phyloP scores from a whole-genome alignment of 305 asterid species.

The Fraxinus velutina region DNA sequence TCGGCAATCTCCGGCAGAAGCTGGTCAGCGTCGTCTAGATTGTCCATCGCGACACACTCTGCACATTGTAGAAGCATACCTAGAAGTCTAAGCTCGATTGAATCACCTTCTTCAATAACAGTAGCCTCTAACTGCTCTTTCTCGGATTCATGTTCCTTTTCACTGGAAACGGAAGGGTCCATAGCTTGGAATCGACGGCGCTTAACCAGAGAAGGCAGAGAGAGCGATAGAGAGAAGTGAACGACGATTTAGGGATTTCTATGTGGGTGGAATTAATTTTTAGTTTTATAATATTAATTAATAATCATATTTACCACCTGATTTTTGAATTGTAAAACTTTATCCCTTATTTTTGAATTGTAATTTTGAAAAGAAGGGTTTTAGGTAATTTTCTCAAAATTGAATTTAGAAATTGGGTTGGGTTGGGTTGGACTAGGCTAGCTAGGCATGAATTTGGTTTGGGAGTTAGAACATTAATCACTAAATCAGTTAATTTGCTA shows the following conservation, averaged over 20 bases:
- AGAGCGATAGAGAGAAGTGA: conserved; percentile 19
- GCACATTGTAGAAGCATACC: conserved; percentile 77
- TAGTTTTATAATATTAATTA: too few species aligned
- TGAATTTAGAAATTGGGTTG: too few species aligned
- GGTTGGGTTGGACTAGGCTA: too few species aligned
- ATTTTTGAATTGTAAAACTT: too few species aligned
- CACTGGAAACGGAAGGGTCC: background rate
- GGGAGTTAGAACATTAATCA: too few species aligned
- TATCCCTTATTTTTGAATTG: too few species aligned
- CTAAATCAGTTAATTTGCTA: too few species aligned
- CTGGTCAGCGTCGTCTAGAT: conserved; percentile 56
- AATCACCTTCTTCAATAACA: conserved; percentile 30
- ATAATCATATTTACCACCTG: too few species aligned
- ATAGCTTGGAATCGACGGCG: conserved; percentile 37
- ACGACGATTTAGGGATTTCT: background rate
- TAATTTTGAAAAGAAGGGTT: too few species aligned
- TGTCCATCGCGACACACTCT: conserved; percentile 71
- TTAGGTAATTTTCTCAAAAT: too few species aligned
- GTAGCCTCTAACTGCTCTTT: background rate
- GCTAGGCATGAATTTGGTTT: too few species aligned
- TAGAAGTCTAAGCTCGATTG: conserved; percentile 65
- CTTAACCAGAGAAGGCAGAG: conserved; percentile 24
- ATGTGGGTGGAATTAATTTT: too few species aligned
- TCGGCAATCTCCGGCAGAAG: conserved; percentile 69
- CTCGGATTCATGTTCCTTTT: background rate